Conservation (phyloP, 768 basidiomycete species). For the Pleurotus sapidus region DNA sequence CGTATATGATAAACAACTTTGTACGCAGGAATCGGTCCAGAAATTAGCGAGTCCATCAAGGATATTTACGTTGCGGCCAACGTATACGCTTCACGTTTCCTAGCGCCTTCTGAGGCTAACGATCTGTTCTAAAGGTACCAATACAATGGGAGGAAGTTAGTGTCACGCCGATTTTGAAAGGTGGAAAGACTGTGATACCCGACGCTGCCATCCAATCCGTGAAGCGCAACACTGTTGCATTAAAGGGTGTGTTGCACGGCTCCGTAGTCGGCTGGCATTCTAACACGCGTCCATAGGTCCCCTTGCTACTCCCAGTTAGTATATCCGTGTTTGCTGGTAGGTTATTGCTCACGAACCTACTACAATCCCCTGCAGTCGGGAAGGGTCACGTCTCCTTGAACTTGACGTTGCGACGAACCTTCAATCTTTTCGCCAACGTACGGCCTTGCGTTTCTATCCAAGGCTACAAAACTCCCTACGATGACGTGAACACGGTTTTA, state of each 20-base stretch:
- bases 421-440: slow-evolving; percentile 98
- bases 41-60: slow-evolving; percentile 96
- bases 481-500: slow-evolving; percentile 95
- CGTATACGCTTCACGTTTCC: slow-evolving; percentile 34
- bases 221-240: slow-evolving; percentile 95
- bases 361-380: slow-evolving; percentile 59
- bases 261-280: slow-evolving; percentile 1
- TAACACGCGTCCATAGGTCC: slow-evolving; percentile 54
- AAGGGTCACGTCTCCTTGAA: slow-evolving; percentile 99
- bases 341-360: slow-evolving; percentile 8
- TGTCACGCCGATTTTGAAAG: slow-evolving; percentile 90
- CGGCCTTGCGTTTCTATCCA: slow-evolving; percentile 94
- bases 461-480: slow-evolving; percentile 98
- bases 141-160: slow-evolving; percentile 99
- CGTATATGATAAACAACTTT: slow-evolving; percentile 10
- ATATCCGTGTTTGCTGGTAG: neutral
- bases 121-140: slow-evolving; percentile 63
- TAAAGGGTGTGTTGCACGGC: slow-evolving; percentile 67
- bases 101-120: neutral
- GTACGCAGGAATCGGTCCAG: slow-evolving; percentile 88
- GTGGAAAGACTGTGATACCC: slow-evolving; percentile 96
- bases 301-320: slow-evolving; percentile 93
- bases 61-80: slow-evolving; percentile 88
- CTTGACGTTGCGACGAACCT: slow-evolving; percentile 93
- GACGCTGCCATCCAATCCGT: slow-evolving; percentile 87